Conservation (phyloP, 1,284 basidiomycete genomes). For the Pascua guehoae region DNA sequence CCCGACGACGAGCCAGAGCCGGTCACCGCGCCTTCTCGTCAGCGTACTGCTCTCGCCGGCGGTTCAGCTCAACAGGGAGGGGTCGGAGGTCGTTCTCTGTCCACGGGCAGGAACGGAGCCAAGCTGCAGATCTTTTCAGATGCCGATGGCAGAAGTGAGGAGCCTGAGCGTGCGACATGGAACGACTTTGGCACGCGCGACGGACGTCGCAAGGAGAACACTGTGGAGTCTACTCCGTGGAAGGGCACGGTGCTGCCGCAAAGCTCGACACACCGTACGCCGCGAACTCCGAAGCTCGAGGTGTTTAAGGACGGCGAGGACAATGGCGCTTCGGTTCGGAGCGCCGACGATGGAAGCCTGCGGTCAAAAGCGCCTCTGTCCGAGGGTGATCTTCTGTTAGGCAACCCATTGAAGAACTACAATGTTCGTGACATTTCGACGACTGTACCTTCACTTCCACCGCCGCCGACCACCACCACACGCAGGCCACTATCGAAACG, state of each 20-base stretch:
- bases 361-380: slow-evolving; percentile 33
- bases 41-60: slow-evolving; percentile 22
- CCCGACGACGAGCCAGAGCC: slow-evolving; percentile 34
- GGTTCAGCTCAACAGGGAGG: background rate
- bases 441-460: slow-evolving; percentile 18
- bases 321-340: background rate
- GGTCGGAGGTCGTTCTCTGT: slow-evolving; percentile 11
- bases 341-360: slow-evolving; percentile 18
- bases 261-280: slow-evolving; percentile 30
- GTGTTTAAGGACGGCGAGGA: slow-evolving; percentile 52
- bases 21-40: background rate
- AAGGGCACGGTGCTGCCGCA: slow-evolving; percentile 52
- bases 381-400: slow-evolving; percentile 55
- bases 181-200: slow-evolving; percentile 53
- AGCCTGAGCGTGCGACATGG: slow-evolving; percentile 44
- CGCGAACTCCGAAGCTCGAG: slow-evolving; percentile 52
- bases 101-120: slow-evolving; percentile 42
- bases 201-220: slow-evolving; percentile 53
- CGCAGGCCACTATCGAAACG: slow-evolving; percentile 22
- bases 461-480: slow-evolving; percentile 18
- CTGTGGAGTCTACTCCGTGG: slow-evolving; percentile 51
- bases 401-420: slow-evolving; percentile 58
- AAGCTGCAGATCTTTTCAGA: slow-evolving; percentile 52
- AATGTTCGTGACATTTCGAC: slow-evolving; percentile 32
- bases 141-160: slow-evolving; percentile 15